Evolutionary conservation across 2,329 filamentous ascomycete species (phyloP), one percentile per base, ranked within the genome.

Genomic region (Pseudogymnoascus sp.): DNA sequence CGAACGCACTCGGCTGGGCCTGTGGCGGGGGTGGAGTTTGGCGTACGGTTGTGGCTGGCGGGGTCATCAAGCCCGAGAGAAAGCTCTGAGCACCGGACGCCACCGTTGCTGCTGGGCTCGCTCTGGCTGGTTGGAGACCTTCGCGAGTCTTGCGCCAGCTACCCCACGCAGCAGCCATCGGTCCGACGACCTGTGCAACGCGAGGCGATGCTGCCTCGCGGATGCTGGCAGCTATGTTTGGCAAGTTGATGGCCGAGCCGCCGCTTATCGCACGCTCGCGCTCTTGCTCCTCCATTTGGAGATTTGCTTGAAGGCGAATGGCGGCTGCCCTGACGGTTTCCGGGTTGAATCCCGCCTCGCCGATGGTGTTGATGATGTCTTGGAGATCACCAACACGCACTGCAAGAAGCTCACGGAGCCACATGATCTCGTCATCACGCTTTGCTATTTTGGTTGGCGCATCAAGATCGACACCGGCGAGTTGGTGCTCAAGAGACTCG

Each of bases 241-340:
- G 90, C 69, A 95, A 80, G 63, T 81, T 85, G 66, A 88, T 81
- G 28, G 85, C 80, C 6, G 86, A 89, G 13, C 84, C 85, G 60
- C 87, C 87, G 63, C 89, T 87, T 77, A 90, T 84, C 0, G 91
- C 88, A 65, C 95, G 85, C 75, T 98, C 93, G 62, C 92, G 90
- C 77, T 97, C 93, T 74, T 96, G 92, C 74, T 96, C 90, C 76
- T 99, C 93, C 95, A 99, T 99, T 74, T 98, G 92, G 37, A 99
- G 81, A 72, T 96, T 97, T 13, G 95, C 91, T 74, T 92, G 91
- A 66, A 99, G 87, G 62, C 95, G 89, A 70, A 98, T 98, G 37
- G 92, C 90, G 5, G 93, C 92, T 73, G 98, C 93, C 71, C 90
- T 90, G 68, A 97, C 90, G 5, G 85, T 83, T 67, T 92, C 86